A percentile compares a stretch with the other conserved stretches of the same genome.
Evolutionary conservation across 139 green algal genomes (phyloP).

Genomic region (Tetraselmis chui): DNA sequence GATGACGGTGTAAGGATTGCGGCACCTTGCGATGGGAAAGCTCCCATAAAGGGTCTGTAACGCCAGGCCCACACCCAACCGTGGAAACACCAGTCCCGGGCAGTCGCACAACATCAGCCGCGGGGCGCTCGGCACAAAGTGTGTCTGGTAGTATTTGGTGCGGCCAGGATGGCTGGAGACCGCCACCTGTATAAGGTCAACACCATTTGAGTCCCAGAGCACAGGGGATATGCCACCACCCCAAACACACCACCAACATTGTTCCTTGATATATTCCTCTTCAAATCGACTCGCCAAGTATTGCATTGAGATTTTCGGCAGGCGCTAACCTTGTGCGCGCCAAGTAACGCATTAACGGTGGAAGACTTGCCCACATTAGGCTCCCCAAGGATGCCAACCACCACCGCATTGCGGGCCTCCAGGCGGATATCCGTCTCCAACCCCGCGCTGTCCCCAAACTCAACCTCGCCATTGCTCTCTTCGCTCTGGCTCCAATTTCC

Average conservation of each 20-base stretch:
- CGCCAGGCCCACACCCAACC: slow-evolving; percentile 41
- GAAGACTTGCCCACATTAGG: slow-evolving; percentile 55
- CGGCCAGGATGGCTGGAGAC: slow-evolving; percentile 43
- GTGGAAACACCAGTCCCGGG: slow-evolving; percentile 62
- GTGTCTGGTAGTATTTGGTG: slow-evolving; percentile 67
- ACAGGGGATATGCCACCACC: too few species aligned
- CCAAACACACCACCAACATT: too few species aligned
- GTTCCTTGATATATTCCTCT: too few species aligned
- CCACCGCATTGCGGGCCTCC: slow-evolving; percentile 21
- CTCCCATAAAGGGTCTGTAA: slow-evolving; percentile 60
- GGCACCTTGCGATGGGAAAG: slow-evolving; percentile 52
- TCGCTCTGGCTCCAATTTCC: neutral
- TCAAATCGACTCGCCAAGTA: too few species aligned
- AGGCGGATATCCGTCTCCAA: neutral
- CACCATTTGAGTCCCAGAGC: too few species aligned
- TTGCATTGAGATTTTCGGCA: too few species aligned
- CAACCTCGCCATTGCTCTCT: slow-evolving; percentile 11
- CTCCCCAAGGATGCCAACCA: slow-evolving; percentile 48
- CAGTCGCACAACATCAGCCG: slow-evolving; percentile 58
- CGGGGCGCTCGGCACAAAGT: slow-evolving; percentile 28
- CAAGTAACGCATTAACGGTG: slow-evolving; percentile 53
- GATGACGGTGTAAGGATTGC: slow-evolving; percentile 46
- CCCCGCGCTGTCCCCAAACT: neutral
- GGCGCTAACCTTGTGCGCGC: slow-evolving; percentile 40
- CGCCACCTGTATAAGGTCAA: slow-evolving; percentile 17